phyloP scores from a whole-genome alignment of 2,329 filamentous ascomycete genomes.

The Fusarium metavorans region DNA sequence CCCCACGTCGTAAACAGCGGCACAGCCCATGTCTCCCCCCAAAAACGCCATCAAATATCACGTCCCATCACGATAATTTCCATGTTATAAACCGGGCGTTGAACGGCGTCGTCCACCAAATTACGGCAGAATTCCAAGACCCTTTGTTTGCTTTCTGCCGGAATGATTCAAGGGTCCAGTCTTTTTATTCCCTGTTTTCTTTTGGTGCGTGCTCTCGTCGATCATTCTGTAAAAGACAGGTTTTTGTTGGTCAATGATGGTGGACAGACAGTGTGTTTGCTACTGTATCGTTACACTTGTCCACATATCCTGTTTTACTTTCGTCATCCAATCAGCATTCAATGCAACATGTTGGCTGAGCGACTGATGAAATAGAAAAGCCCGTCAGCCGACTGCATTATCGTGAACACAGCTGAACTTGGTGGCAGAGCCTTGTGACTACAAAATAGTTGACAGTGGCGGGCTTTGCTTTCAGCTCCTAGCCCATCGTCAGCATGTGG shows the following conservation, averaged over 20 bases:
- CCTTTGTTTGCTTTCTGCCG: neutral
- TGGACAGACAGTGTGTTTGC: neutral
- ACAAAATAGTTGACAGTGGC: neutral
- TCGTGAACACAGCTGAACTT: neutral
- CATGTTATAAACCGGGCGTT: slow-evolving; percentile 8
- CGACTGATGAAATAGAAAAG: neutral
- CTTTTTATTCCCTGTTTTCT: neutral
- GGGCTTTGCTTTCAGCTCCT: neutral
- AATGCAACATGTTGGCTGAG: neutral
- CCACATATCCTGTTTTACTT: neutral
- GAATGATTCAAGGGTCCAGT: neutral
- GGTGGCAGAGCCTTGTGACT: neutral
- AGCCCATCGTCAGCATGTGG: neutral
- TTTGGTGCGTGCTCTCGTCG: neutral
- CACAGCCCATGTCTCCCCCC: neutral
- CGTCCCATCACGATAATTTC: slow-evolving; percentile 2
- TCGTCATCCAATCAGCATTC: neutral
- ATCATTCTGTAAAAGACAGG: neutral
- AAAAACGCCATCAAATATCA: slow-evolving; percentile 7
- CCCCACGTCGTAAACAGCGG: neutral
- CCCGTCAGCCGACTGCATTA: neutral
- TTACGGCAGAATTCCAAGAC: neutral
- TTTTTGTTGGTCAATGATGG: neutral
- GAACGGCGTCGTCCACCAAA: slow-evolving; percentile 2
- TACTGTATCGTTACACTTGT: neutral